Evolutionary conservation across 2,329 filamentous ascomycete genomes (phyloP).

Genomic region (Ophiostoma sp.): DNA sequence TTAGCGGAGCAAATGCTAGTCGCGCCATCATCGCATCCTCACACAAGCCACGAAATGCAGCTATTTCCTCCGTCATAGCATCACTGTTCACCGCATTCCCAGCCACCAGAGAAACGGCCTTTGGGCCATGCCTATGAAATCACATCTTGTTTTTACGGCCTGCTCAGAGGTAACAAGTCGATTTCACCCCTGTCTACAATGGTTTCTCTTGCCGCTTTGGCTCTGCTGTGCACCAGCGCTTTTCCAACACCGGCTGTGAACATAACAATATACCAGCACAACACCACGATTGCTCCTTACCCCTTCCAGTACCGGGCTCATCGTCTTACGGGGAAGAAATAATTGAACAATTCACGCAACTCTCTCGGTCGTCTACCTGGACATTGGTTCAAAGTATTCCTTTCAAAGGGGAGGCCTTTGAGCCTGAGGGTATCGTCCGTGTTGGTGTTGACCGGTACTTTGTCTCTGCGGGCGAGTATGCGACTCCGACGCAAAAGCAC

Average conservation of each 20-base stretch:
- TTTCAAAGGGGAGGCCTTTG: neutral
- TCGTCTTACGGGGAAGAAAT: neutral
- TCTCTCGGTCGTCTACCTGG: neutral
- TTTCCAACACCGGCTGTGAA: neutral
- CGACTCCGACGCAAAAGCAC: neutral
- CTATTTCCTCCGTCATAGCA: neutral
- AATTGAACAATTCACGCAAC: neutral
- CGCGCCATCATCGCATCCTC: neutral
- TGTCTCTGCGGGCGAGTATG: neutral
- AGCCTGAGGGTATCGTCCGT: neutral
- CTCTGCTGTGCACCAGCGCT: neutral
- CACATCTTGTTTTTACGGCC: neutral
- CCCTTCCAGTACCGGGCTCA: neutral
- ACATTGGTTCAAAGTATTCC: neutral
- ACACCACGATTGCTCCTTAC: neutral
- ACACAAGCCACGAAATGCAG: too few species aligned
- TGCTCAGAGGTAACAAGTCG: neutral
- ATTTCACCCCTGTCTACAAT: neutral
- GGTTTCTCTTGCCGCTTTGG: neutral
- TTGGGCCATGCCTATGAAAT: neutral
- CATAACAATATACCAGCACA: neutral
- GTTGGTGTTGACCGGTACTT: neutral
- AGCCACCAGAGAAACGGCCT: neutral
- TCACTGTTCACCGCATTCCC: neutral
- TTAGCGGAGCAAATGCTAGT: neutral